A percentile compares a stretch with the other conserved stretches of the same genome.
Evolutionary conservation across 768 basidiomycete species (phyloP).

Genomic region (Boletus rubescentipes): DNA sequence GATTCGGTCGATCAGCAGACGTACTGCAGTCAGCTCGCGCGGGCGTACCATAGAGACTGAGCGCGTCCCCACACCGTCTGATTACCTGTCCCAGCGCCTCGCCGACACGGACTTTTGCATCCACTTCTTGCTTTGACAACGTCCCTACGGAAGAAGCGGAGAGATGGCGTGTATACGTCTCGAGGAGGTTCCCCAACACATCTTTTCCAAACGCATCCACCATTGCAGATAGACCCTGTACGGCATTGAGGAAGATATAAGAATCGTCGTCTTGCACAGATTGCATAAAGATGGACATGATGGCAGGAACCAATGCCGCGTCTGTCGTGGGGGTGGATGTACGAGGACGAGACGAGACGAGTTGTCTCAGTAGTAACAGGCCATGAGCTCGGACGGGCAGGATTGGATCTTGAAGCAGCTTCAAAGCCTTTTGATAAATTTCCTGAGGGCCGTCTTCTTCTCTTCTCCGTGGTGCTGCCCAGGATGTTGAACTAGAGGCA

Average conservation of each 20-base stretch:
- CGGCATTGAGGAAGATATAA: slow-evolving; percentile 91
- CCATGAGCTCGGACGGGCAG: slow-evolving; percentile 95
- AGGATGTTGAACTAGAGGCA: slow-evolving; percentile 52
- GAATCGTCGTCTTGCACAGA: slow-evolving; percentile 89
- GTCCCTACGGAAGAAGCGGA: slow-evolving; percentile 35
- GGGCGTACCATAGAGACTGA: slow-evolving; percentile 66
- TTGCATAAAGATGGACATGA: slow-evolving; percentile 84
- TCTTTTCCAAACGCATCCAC: slow-evolving; percentile 69
- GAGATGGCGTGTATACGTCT: slow-evolving; percentile 60
- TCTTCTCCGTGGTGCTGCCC: slow-evolving; percentile 15
- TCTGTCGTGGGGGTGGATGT: slow-evolving; percentile 36
- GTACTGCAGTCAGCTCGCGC: neutral
- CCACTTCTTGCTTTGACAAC: slow-evolving; percentile 62
- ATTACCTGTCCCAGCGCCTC: slow-evolving; percentile 84
- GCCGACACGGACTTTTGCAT: slow-evolving; percentile 72
- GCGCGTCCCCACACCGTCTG: slow-evolving; percentile 63
- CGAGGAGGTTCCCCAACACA: slow-evolving; percentile 64
- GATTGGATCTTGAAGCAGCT: slow-evolving; percentile 86
- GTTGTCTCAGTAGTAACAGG: slow-evolving; percentile 73
- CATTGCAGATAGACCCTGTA: slow-evolving; percentile 87
- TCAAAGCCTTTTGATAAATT: slow-evolving; percentile 83
- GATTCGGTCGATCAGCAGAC: slow-evolving; percentile 3
- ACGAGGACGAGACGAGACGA: slow-evolving; percentile 48
- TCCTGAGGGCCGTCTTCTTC: slow-evolving; percentile 46
- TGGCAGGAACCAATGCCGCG: slow-evolving; percentile 71